These are phyloP conservation scores for Saprolegnia parasitica DNA, from an alignment of 352 stramenopile genomes.

Conservation along the genomic window DNA sequence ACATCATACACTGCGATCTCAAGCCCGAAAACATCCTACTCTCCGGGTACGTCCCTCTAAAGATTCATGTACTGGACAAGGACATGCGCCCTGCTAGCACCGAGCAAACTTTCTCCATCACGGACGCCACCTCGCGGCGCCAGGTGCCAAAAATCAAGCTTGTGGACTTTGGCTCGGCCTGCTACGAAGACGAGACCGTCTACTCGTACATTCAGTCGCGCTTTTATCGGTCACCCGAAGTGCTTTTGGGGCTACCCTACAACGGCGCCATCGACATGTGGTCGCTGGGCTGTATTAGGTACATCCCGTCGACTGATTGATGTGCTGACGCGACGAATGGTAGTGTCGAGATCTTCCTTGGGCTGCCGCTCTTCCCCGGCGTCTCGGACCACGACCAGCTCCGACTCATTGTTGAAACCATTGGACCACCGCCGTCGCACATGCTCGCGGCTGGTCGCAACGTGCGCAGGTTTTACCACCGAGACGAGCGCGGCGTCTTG, in stretches of 20 bases:
- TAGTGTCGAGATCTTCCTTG: constrained; percentile 38
- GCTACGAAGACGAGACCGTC: constrained; percentile 66
- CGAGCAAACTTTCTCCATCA: constrained; percentile 58
- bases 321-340: neutral
- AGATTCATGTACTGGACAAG: constrained; percentile 41
- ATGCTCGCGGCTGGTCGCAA: constrained; percentile 39
- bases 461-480: constrained; percentile 47
- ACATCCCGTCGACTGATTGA: neutral
- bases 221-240: constrained; percentile 89
- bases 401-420: constrained; percentile 32
- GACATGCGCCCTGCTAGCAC: neutral
- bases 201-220: constrained; percentile 89
- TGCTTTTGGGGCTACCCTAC: constrained; percentile 80
- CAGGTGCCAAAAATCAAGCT: constrained; percentile 67
- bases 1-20: constrained; percentile 90
- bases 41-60: constrained; percentile 1
- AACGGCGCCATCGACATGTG: constrained; percentile 42
- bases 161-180: constrained; percentile 92
- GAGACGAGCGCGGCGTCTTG: constrained; percentile 22
- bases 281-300: constrained; percentile 42
- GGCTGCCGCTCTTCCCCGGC: constrained; percentile 38
- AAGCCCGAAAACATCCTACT: constrained; percentile 90
- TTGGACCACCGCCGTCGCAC: constrained; percentile 32
- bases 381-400: constrained; percentile 35
- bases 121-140: constrained; percentile 49